These are phyloP conservation scores for Bonia amplexicaulis DNA, from an alignment of 176 grass and related monocot genomes.

Conservation along the genomic window DNA sequence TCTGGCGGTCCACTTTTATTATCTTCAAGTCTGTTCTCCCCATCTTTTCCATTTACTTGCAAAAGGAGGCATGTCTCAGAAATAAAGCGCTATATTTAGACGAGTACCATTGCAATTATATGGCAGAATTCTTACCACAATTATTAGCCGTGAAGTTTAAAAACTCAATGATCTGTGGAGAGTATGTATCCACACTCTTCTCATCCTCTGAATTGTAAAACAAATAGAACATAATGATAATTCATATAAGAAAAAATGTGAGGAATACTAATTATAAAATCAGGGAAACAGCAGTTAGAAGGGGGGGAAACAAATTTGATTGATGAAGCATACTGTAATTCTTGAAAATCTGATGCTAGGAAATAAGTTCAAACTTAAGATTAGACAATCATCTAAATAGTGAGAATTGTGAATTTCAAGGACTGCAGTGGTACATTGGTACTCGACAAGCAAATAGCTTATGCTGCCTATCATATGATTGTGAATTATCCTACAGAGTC, in stretches of 20 bases:
- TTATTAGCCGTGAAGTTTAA: slow-evolving; percentile 14
- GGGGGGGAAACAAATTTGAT: not conserved
- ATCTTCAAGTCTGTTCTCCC: slow-evolving; percentile 24
- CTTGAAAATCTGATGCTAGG: not conserved
- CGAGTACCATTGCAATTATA: not conserved
- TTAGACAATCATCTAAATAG: not conserved
- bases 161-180: slow-evolving; percentile 67
- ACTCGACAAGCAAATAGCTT: not conserved
- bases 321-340: not conserved
- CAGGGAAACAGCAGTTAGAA: not conserved
- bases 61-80: not conserved
- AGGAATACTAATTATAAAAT: slow-evolving; percentile 7
- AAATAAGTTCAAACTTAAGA: not conserved
- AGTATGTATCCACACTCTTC: slow-evolving; percentile 33
- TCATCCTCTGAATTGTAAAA: slow-evolving; percentile 57
- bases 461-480: not conserved
- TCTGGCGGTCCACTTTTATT: slow-evolving; percentile 7
- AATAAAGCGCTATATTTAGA: not conserved
- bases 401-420: not conserved
- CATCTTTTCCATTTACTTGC: slow-evolving; percentile 25
- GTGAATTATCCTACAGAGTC: not conserved
- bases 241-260: slow-evolving; percentile 11
- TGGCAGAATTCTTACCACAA: slow-evolving; percentile 45
- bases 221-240: slow-evolving; percentile 23
- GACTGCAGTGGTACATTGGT: not conserved